Evolutionary conservation across 1,284 basidiomycete genomes (phyloP), one percentile per base, ranked within the genome.

Genomic region (Puccinia hordei): DNA sequence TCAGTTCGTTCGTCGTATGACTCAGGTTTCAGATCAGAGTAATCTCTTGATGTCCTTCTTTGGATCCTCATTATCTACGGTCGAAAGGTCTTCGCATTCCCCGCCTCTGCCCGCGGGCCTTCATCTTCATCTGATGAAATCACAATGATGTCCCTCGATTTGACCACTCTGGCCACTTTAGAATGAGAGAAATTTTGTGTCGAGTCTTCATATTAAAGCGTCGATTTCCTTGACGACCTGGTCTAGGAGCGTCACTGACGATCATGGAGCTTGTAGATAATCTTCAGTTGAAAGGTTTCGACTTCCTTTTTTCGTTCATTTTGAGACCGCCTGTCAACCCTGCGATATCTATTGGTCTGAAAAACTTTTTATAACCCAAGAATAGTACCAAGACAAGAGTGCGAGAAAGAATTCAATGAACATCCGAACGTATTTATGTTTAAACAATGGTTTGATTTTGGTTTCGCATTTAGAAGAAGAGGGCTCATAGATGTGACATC

Each of bases 71-170:
- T 49, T 17, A 15, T 15, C 46, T 10, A 49, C 13, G n/a, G 22
- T 15, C 6, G 22, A 55, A 12, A n/a, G 53, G 24, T 19, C 53
- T 24, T 55, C n/a, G 9, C n/a, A n/a, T 55, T 24, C 24, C 46
- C 17, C 46, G 46, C 46, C 12, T 9, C 24, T 10, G 19, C 19
- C 19, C n/a, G 53, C 13, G n/a, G 53, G 2, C 10, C 17, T 66
- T 66, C 41, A 19, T 63, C 59, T 38, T 66, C 63, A 27, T 66
- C 63, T 27, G 63, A 66, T 1, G 63, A 66, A 46, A 66, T 66
- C 22, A 66, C 22, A 12, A 66, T 66, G n/a, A 66, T 46, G 24
- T 66, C 63, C 4, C 8, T 17, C 2, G 38, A 1, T 9, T 33
- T 8, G 5, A 19, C 17, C 17, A 38, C 17, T 35, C 6, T 30